Evolutionary conservation across 805 yeast genomes (phyloP), one percentile per base, ranked within the genome.

Genomic region (Debaryomyces hansenii): DNA sequence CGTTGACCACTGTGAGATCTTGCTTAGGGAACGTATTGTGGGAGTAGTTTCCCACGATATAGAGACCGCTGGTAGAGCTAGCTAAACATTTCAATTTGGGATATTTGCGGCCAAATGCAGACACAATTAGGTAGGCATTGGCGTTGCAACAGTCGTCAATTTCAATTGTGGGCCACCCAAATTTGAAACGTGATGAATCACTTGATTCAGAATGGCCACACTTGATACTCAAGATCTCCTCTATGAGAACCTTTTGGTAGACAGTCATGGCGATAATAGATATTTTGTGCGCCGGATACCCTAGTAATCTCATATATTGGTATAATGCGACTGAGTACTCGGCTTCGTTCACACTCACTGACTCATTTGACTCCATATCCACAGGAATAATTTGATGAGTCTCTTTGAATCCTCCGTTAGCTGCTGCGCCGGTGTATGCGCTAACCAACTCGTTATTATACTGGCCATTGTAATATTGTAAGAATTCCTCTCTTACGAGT

Each of bases 291-390:
- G 54, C 34, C 0, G 77, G 67, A 47, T 78, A 79, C 0, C 79
- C 80, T 16, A 71, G 43, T 3, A 70, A 48, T 4, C 76, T 53
- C 73, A 82, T 61, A 46, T 77, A 79, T 58, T 70, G 72, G 52
- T 64, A 79, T 5, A 79, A 48, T 0, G 64, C 59, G 12, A 77
- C 77, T 14, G 74, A 45, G 37, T 52, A 53, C 32, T 55, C 56
- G 8, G 58, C 61, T 37, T 55, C 61, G 37, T 50, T 47, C 3
- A 54, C 38, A 27, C 45, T 49, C 4, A 46, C 48, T 24, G 27
- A 24, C 10, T 41, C 29, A 9, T 16, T 27, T 2, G 28, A 27
- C 5, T 28, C 21, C 21, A 44, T 39, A 4, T 39, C 39, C 4
- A 42, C 45, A 7, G 40, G 40, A 12, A 55, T 44, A 20, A 41